Base-by-base conservation (phyloP, 805 yeast species). In the Starmera caribaea region DNA sequence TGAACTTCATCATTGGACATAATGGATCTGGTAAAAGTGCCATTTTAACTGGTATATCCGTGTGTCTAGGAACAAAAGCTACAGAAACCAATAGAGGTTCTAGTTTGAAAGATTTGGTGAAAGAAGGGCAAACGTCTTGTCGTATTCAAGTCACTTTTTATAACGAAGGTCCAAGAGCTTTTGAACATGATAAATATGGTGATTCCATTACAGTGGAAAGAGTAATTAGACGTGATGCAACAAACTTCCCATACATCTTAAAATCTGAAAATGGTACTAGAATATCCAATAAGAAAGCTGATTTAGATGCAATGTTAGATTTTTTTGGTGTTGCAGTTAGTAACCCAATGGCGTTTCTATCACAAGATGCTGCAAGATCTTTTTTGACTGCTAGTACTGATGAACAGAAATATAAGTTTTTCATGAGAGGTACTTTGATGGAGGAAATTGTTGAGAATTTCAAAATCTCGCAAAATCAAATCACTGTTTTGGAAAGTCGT, bases 1-100 rank as follows among this genome's bases (percentile, higher is more conserved):
- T 89, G 48, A 89, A 89, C 57, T 83, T 89, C 54, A 85, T 89
- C 41, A 81, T 85, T 32, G 97, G 97, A 16, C 69, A 81, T 41
- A 89, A 89, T 53, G 97, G 97, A 3, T 78, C 89, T 31, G 97
- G 97, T 27, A 89, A 89, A 54, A 75, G 86, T 54, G 95, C 97
- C 1, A 72, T 89, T 15, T 62, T 89, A 42, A 87, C 96, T 0
- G 96, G 95, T 1, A 76, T 89, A 2, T 77, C 89, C 8, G 80
- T 87, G 5, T 90, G 95, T 2, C 60, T 90, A 2, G 97, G 97
- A 16, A 92, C 94, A 2, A 81, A 80, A 49, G 96, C 97, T 1
- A 68, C 79, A 16, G 86, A 79, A 37, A 90, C 98, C 0, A 84
- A 81, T 52, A 73, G 99, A 57, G 97, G 95, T 7, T 65, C 75